Evolutionary conservation across 106 monocot species (phyloP).

Genomic region (Allium sativum): DNA sequence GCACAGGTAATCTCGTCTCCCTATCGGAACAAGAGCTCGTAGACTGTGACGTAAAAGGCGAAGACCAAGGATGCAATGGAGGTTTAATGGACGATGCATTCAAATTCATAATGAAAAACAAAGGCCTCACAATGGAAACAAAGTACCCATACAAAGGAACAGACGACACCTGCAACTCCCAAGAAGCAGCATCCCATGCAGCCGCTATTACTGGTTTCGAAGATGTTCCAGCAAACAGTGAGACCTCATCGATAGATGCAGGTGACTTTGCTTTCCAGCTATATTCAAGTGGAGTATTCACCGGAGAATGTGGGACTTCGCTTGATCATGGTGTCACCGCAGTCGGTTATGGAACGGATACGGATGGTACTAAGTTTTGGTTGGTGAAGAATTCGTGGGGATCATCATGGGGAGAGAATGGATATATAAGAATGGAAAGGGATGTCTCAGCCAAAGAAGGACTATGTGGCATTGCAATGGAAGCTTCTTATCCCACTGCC

Average conservation of each 20-base stretch:
- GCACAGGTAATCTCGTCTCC: no score
- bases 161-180: not conserved
- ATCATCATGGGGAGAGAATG: no score
- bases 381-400: no score
- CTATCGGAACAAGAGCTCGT: no score
- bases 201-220: not conserved
- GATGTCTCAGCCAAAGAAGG: conserved; percentile 21
- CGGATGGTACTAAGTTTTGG: conserved; percentile 24
- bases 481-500: no score
- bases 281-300: conserved; percentile 48
- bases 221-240: not conserved
- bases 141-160: not conserved
- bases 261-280: not conserved
- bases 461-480: conserved; percentile 49
- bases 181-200: not conserved
- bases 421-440: no score
- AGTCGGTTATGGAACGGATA: conserved; percentile 71
- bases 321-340: conserved; percentile 77
- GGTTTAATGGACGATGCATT: not conserved
- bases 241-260: not conserved
- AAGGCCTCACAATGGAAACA: not conserved
- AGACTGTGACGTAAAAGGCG: not conserved
- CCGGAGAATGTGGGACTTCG: conserved; percentile 47
- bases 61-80: conserved; percentile 3
- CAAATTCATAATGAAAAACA: not conserved